These are phyloP conservation scores for Alternaria burnsii DNA, from an alignment of 2,329 filamentous ascomycete species.

Conservation along the genomic window DNA sequence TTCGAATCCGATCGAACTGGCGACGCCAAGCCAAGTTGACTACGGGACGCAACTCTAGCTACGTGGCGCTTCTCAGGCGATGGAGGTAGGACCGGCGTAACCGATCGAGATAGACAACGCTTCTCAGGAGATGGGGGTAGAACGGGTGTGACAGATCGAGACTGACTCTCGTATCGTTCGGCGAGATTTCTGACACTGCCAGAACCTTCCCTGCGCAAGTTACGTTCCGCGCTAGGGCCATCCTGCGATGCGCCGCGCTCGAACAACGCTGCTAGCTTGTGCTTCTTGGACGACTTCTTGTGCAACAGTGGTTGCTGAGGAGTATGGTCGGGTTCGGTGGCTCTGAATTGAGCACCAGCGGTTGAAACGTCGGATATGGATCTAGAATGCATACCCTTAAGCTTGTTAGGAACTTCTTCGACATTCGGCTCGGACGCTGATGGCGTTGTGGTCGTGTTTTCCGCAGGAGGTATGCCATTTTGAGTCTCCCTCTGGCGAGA, in stretches of 20 bases:
- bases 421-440: constrained; percentile 5
- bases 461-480: not conserved
- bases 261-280: constrained; percentile 45
- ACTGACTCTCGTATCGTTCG: constrained; percentile 34
- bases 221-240: constrained; percentile 11
- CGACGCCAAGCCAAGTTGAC: constrained; percentile 25
- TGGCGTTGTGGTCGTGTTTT: constrained; percentile 13
- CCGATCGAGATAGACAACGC: constrained; percentile 26
- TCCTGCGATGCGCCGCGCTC: constrained; percentile 35
- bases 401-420: constrained; percentile 18
- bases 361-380: constrained; percentile 13
- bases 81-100: constrained; percentile 20
- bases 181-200: constrained; percentile 36
- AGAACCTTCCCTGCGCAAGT: constrained; percentile 22
- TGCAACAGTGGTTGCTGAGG: constrained; percentile 29
- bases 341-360: not conserved
- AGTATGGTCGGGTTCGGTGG: not conserved
- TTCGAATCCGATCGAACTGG: constrained; percentile 37
- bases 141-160: constrained; percentile 30
- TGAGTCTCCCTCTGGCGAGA: not conserved
- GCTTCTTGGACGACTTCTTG: constrained; percentile 52
- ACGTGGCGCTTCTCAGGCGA: constrained; percentile 23
- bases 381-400: constrained; percentile 31
- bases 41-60: constrained; percentile 26
- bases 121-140: constrained; percentile 22